A percentile compares a stretch with the other conserved stretches of the same genome.
These are phyloP conservation scores for Pterocarpus santalinus DNA, from an alignment of 306 rosid species.

Conservation along the genomic window DNA sequence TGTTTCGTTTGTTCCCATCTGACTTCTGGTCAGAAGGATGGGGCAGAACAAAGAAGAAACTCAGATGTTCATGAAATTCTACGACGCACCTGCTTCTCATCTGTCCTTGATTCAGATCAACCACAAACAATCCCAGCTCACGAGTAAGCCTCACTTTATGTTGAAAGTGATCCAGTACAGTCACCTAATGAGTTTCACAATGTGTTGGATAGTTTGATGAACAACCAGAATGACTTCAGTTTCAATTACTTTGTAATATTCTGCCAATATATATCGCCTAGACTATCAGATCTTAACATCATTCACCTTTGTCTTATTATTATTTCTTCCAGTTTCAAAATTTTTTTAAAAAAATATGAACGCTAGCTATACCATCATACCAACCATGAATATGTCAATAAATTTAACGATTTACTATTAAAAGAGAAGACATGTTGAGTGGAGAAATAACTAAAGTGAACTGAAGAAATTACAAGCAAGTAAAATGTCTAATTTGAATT, in stretches of 20 bases:
- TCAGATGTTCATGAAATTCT: conserved; percentile 85
- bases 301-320: background rate
- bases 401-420: background rate
- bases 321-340: background rate
- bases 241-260: background rate
- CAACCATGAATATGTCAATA: conserved; percentile 8
- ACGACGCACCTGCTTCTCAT: conserved; percentile 77
- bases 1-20: conserved; percentile 98
- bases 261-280: background rate
- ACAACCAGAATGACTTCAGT: background rate
- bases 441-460: background rate
- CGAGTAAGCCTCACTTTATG: conserved; percentile 64
- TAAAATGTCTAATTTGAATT: background rate
- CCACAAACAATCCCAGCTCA: conserved; percentile 89
- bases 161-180: background rate
- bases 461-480: background rate
- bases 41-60: conserved; percentile 82
- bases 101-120: conserved; percentile 75
- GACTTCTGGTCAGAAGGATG: conserved; percentile 95
- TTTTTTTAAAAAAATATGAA: background rate
- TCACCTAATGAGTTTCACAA: conserved; percentile 2
- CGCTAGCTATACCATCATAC: background rate
- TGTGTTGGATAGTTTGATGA: background rate
- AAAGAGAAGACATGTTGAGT: background rate
- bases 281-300: background rate